Conservation (phyloP, 129 eudicot genomes). For the Dittrichia graveolens region DNA sequence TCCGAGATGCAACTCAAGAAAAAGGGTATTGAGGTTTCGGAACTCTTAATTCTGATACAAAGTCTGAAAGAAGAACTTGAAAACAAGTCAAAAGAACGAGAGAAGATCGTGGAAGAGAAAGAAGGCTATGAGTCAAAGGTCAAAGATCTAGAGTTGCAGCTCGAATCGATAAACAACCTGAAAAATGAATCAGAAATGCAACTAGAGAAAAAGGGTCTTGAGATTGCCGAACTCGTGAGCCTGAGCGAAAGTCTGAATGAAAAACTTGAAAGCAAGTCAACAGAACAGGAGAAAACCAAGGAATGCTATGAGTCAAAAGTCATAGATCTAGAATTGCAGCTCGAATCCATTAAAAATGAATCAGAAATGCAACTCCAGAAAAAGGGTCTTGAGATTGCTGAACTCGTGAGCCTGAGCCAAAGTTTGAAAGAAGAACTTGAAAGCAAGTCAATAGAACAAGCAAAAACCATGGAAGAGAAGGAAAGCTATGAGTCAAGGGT, state of each 20-base stretch:
- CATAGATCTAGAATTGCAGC: conserved; percentile 46
- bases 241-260: conserved; percentile 39
- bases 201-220: conserved; percentile 27
- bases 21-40: conserved; percentile 31
- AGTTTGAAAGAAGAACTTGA: conserved; percentile 46
- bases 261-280: conserved; percentile 43
- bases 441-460: conserved; percentile 42
- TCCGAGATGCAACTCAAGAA: conserved; percentile 40
- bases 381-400: conserved; percentile 36
- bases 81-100: conserved; percentile 38
- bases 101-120: conserved; percentile 40
- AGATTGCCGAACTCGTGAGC: conserved; percentile 21
- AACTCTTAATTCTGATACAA: conserved; percentile 31
- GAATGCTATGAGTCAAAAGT: conserved; percentile 37
- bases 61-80: conserved; percentile 45
- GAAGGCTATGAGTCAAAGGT: conserved; percentile 35
- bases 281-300: conserved; percentile 40
- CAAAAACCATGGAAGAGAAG: conserved; percentile 44
- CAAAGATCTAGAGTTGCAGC: conserved; percentile 39
- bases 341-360: conserved; percentile 41
- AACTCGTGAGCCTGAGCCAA: conserved; percentile 31
- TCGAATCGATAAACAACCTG: conserved; percentile 29
- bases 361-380: conserved; percentile 48
- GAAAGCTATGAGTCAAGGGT: conserved; percentile 35
- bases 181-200: conserved; percentile 19